A percentile compares a stretch with the other conserved stretches of the same genome.
These are phyloP conservation scores for Backusella psychrophila DNA, from an alignment of 192 early-diverging fungal species.

Conservation along the genomic window DNA sequence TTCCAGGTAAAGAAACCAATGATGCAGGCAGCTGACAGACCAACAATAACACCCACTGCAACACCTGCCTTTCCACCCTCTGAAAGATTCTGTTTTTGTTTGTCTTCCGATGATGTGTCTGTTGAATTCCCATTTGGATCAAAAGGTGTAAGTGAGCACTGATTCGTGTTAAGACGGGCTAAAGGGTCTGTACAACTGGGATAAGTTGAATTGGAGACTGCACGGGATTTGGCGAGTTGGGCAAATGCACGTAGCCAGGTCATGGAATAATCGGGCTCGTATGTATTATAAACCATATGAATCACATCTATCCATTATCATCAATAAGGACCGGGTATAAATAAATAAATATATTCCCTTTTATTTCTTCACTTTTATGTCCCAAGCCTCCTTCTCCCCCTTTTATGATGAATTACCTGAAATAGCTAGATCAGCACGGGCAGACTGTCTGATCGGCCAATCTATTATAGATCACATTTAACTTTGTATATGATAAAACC, in stretches of 20 bases:
- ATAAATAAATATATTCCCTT: neutral
- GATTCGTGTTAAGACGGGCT: neutral
- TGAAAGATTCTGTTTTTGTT: neutral
- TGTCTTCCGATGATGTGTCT: neutral
- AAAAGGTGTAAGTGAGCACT: neutral
- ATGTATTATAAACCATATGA: constrained; percentile 16
- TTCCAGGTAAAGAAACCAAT: neutral
- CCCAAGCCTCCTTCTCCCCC: neutral
- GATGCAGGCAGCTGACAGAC: neutral
- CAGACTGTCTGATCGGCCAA: constrained; percentile 4
- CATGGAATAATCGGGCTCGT: neutral
- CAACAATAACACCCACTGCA: constrained; percentile 7
- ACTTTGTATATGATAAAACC: neutral
- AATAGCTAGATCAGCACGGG: constrained; percentile 18
- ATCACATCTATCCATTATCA: constrained; percentile 10
- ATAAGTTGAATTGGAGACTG: constrained; percentile 4
- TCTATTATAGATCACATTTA: neutral
- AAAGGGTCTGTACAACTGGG: constrained; percentile 7
- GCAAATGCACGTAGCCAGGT: constrained; percentile 7
- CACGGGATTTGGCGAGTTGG: neutral
- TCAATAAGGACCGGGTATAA: neutral
- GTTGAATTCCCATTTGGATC: neutral
- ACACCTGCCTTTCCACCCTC: constrained; percentile 9
- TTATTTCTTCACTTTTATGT: neutral
- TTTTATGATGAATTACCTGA: neutral